Conservation (phyloP, 1,139 yeast species). For the Martiniozyma asiatica region DNA sequence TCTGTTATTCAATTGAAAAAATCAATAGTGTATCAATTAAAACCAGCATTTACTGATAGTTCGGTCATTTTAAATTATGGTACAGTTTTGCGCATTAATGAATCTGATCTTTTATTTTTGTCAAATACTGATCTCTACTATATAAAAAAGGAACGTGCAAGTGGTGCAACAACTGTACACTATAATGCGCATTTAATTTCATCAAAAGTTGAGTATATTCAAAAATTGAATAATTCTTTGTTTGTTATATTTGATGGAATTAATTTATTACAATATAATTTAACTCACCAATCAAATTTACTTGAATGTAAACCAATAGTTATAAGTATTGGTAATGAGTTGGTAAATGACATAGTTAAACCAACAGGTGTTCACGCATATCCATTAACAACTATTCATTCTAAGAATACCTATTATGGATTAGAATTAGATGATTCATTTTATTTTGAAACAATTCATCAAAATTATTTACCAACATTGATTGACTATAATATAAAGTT, state of each 20-base stretch:
- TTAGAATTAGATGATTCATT: slow-evolving; percentile 21
- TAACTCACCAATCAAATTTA: slow-evolving; percentile 14
- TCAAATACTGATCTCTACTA: slow-evolving; percentile 23
- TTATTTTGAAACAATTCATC: slow-evolving; percentile 18
- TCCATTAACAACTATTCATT: slow-evolving; percentile 21
- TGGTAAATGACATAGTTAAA: slow-evolving; percentile 11
- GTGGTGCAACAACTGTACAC: slow-evolving; percentile 6
- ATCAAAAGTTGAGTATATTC: slow-evolving; percentile 19
- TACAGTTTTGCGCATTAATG: slow-evolving; percentile 15
- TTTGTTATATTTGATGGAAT: slow-evolving; percentile 22
- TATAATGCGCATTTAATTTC: slow-evolving; percentile 14
- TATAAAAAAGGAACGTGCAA: slow-evolving; percentile 18
- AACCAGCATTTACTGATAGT: slow-evolving; percentile 15
- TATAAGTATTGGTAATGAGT: slow-evolving; percentile 20
- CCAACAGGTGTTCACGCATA: slow-evolving; percentile 22
- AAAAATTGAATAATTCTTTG: slow-evolving; percentile 16
- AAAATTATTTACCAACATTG: slow-evolving; percentile 20
- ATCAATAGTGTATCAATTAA: slow-evolving; percentile 17
- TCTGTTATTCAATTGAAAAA: slow-evolving; percentile 14
- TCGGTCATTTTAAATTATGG: slow-evolving; percentile 16
- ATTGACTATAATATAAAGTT: slow-evolving; percentile 21
- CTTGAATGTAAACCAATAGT: slow-evolving; percentile 15
- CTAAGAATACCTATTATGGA: slow-evolving; percentile 22
- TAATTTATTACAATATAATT: slow-evolving; percentile 20
- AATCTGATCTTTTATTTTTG: slow-evolving; percentile 22